Evolutionary conservation across 2,329 filamentous ascomycete species (phyloP), one percentile per base, ranked within the genome.

Genomic region (Aspergillus hortae): DNA sequence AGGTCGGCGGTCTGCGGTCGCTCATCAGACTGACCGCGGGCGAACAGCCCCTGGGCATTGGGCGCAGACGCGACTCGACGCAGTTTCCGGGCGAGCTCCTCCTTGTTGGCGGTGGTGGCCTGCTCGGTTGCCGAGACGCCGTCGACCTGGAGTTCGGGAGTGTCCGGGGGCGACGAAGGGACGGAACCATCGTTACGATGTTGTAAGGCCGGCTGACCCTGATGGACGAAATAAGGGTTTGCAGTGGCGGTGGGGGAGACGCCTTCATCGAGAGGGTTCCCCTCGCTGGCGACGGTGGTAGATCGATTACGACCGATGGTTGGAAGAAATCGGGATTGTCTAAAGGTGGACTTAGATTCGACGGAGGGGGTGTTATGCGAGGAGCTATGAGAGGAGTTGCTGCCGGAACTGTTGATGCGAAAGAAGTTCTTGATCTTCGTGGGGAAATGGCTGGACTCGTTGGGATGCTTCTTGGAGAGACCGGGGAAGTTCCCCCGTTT

Each of bases 151-250:
- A 92, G 78, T 56, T 84, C 84, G 17, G 92, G 92, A 1, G 91
- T 95, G 69, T 96, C 91, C 42, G 92, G 90, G 27, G 94, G 92
- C 56, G 92, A 95, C 11, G 91, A 90, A 12, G 94, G 92, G 33
- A 95, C 89, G 58, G 91, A 96, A 66, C 87, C 89, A 61, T 94
- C 90, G 71, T 97, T 95, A 76, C 95, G 91, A 76, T 99, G 94
- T 67, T 92, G 87, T 63, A 97, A 79, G 58, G 90, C 89, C 4
- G 94, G 94, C 63, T 91, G 91, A 52, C 94, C 94, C 74, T 99
- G 94, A 70, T 97, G 94, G 60, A 86, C 89, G 72, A 97, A 99
- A 75, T 99, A 99, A 15, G 94, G 94, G 70, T 99, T 99, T 58
- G 91, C 92, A 67, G 92, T 86, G 47, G 92, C 92, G 4, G 91